A percentile compares a stretch with the other conserved stretches of the same genome.
Conservation (phyloP, 805 yeast species). For the Kodamaea kaohsiungensis region DNA sequence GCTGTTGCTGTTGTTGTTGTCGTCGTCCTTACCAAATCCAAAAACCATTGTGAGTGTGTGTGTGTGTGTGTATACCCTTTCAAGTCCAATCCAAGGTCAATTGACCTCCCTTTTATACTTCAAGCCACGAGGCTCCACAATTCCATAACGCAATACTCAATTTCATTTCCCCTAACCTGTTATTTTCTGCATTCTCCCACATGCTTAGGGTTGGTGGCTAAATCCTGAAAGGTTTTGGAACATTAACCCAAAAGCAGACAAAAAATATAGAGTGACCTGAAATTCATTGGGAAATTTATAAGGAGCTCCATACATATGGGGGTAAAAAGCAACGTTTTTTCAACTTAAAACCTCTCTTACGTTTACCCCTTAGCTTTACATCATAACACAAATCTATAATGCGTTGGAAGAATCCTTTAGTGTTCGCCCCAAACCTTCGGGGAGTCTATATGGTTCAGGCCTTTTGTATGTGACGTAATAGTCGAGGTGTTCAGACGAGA, state of each 20-base stretch:
- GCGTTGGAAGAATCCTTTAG: not conserved
- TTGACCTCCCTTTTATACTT: not conserved
- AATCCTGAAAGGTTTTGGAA: not conserved
- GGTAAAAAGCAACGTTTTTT: not conserved
- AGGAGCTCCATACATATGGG: not conserved
- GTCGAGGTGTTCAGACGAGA: too few relatives aligned
- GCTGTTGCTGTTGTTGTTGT: conserved; percentile 18
- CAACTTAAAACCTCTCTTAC: not conserved
- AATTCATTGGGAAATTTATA: not conserved
- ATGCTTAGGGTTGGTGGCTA: conserved; percentile 1
- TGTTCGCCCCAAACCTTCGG: not conserved
- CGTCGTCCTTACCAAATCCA: conserved; percentile 33
- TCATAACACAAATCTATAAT: not conserved
- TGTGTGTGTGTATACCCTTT: not conserved
- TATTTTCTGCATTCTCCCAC: conserved; percentile 2
- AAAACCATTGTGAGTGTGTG: conserved; percentile 28
- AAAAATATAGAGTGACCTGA: not conserved
- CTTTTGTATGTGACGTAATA: too few relatives aligned
- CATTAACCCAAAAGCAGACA: not conserved
- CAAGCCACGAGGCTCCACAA: conserved; percentile 2
- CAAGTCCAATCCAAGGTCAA: not conserved
- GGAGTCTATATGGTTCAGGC: too few relatives aligned
- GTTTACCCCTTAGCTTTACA: not conserved
- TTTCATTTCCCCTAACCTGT: not conserved
- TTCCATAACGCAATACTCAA: not conserved